phyloP scores from a whole-genome alignment of 2,329 filamentous ascomycete genomes.

The Fusarium algeriense region DNA sequence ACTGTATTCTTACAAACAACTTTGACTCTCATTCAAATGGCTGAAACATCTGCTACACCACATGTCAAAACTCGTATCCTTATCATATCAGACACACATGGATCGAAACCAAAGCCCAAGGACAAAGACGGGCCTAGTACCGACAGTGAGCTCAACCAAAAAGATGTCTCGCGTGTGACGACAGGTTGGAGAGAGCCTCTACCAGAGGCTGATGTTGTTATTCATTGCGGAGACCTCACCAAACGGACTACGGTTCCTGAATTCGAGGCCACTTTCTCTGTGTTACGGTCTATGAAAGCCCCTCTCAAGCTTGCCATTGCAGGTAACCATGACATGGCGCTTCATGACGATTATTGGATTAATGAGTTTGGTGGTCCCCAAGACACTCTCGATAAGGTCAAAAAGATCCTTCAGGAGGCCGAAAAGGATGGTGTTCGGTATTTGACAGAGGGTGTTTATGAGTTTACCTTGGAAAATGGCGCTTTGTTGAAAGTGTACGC shows the following conservation, averaged over 20 bases:
- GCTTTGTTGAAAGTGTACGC: conserved; percentile 63
- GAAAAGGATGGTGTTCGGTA: conserved; percentile 58
- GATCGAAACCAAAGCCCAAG: conserved; percentile 35
- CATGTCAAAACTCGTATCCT: conserved; percentile 54
- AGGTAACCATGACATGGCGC: conserved; percentile 66
- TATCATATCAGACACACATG: conserved; percentile 57
- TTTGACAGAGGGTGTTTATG: conserved; percentile 62
- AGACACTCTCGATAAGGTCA: conserved; percentile 51
- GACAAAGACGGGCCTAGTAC: conserved; percentile 25
- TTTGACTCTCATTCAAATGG: conserved; percentile 12
- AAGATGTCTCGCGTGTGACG: conserved; percentile 19
- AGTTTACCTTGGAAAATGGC: conserved; percentile 63
- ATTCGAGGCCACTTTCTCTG: conserved; percentile 55
- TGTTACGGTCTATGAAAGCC: conserved; percentile 58
- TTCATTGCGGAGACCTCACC: conserved; percentile 68
- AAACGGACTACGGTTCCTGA: conserved; percentile 56
- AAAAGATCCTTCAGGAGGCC: conserved; percentile 55
- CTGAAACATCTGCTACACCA: conserved; percentile 2
- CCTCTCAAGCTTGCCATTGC: conserved; percentile 67
- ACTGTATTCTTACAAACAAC: not conserved
- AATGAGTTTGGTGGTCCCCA: conserved; percentile 9
- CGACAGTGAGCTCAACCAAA: conserved; percentile 43
- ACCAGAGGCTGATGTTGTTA: conserved; percentile 59
- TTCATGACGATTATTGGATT: conserved; percentile 50
- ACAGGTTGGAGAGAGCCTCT: conserved; percentile 50